Percentiles rank a stretch among this genome's conserved stretches.
phyloP scores from a whole-genome alignment of 768 basidiomycete genomes.

The Wakefieldia striispora region DNA sequence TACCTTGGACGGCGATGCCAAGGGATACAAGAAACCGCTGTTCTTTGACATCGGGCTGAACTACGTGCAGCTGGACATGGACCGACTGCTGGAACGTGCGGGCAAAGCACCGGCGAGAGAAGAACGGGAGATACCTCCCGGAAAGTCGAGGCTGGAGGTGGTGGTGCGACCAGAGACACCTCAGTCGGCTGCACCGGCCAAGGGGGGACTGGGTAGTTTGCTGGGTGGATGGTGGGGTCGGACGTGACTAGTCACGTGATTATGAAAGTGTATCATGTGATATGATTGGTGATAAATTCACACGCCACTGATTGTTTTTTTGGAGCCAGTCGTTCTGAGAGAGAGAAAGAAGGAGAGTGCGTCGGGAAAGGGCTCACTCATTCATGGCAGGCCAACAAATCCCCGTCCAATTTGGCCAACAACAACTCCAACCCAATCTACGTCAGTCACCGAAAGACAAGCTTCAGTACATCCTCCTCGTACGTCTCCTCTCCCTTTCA shows the following conservation, averaged over 20 bases:
- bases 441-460: slow-evolving; percentile 27
- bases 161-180: slow-evolving; percentile 45
- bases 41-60: slow-evolving; percentile 96
- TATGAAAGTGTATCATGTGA: slow-evolving; percentile 12
- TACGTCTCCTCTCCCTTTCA: background rate
- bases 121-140: slow-evolving; percentile 23
- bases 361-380: slow-evolving; percentile 1
- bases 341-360: slow-evolving; percentile 1
- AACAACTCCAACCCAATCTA: slow-evolving; percentile 5
- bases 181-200: slow-evolving; percentile 42
- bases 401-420: slow-evolving; percentile 25
- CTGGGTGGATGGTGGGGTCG: slow-evolving; percentile 85
- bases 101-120: slow-evolving; percentile 46
- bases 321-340: background rate
- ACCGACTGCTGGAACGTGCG: slow-evolving; percentile 64
- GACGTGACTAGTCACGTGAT: slow-evolving; percentile 15
- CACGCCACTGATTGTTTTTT: slow-evolving; percentile 29
- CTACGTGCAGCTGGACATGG: slow-evolving; percentile 86
- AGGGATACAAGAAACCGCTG: slow-evolving; percentile 72
- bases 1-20: slow-evolving; percentile 39
- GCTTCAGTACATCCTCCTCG: slow-evolving; percentile 21
- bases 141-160: slow-evolving; percentile 59
- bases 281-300: slow-evolving; percentile 1
- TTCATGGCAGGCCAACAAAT: slow-evolving; percentile 25
- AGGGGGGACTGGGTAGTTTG: slow-evolving; percentile 60